Percentiles rank a stretch among this genome's conserved stretches.
Conservation (phyloP, 108 stramenopile species). For the Skeletonema potamos region DNA sequence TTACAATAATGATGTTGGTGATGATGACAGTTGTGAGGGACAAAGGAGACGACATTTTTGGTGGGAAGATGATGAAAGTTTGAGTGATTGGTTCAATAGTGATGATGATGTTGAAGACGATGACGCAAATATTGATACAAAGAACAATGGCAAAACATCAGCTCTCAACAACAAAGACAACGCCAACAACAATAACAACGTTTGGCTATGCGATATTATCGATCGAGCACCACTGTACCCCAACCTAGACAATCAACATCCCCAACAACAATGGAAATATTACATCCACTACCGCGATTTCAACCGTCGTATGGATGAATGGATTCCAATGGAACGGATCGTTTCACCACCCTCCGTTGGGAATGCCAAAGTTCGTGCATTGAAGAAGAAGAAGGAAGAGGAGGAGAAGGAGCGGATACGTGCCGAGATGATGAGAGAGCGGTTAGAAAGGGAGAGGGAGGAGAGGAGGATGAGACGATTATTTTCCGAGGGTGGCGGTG, state of each 20-base stretch:
- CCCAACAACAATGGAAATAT: slow-evolving; percentile 65
- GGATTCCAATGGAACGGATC: slow-evolving; percentile 85
- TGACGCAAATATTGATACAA: slow-evolving; percentile 4
- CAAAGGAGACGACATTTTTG: background rate
- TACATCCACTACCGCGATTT: slow-evolving; percentile 98
- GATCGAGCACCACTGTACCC: slow-evolving; percentile 62
- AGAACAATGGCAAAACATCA: slow-evolving; percentile 1
- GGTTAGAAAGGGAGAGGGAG: slow-evolving; percentile 37
- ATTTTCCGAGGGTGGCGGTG: slow-evolving; percentile 5
- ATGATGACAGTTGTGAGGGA: background rate
- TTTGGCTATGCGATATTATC: slow-evolving; percentile 83
- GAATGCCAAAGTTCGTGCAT: slow-evolving; percentile 78
- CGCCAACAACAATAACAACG: slow-evolving; percentile 23
- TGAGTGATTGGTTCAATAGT: slow-evolving; percentile 24
- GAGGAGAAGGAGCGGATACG: slow-evolving; percentile 17
- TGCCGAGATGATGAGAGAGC: background rate
- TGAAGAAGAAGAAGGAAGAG: slow-evolving; percentile 58
- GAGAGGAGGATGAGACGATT: slow-evolving; percentile 33
- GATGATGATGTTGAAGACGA: slow-evolving; percentile 28
- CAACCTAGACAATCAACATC: slow-evolving; percentile 9
- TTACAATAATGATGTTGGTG: background rate
- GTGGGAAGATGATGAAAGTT: background rate
- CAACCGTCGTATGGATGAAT: slow-evolving; percentile 99
- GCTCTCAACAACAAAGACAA: slow-evolving; percentile 2
- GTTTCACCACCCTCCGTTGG: slow-evolving; percentile 79